Percentiles rank a stretch among this genome's conserved stretches.
These are phyloP conservation scores for Microdochium paspali DNA, from an alignment of 2,329 filamentous ascomycete species.

Conservation along the genomic window DNA sequence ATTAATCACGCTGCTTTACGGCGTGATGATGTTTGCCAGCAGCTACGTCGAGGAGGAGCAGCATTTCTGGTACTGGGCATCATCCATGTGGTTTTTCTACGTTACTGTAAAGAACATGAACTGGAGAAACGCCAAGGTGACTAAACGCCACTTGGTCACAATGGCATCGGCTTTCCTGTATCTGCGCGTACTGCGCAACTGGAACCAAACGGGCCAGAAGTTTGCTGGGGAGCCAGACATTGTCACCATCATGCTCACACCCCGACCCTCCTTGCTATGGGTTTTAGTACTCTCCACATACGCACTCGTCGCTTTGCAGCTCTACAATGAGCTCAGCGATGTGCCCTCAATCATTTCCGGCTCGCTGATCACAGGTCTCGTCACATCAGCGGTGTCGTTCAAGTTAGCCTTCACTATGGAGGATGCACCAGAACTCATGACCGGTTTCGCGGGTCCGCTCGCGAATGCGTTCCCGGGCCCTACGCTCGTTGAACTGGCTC, in stretches of 20 bases:
- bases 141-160: slow-evolving; percentile 15
- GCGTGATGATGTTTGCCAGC: slow-evolving; percentile 91
- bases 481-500: slow-evolving; percentile 37
- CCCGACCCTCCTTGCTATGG: slow-evolving; percentile 65
- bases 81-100: slow-evolving; percentile 57
- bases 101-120: slow-evolving; percentile 2
- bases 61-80: slow-evolving; percentile 95
- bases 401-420: slow-evolving; percentile 83
- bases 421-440: slow-evolving; percentile 77
- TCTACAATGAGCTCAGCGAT: slow-evolving; percentile 30
- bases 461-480: slow-evolving; percentile 29
- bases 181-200: slow-evolving; percentile 62
- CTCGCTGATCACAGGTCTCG: slow-evolving; percentile 29
- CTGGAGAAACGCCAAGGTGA: slow-evolving; percentile 12
- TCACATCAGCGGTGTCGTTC: slow-evolving; percentile 60
- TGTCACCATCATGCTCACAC: slow-evolving; percentile 58
- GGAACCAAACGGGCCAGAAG: slow-evolving; percentile 98
- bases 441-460: slow-evolving; percentile 30
- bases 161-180: slow-evolving; percentile 42
- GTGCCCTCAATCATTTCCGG: slow-evolving; percentile 31
- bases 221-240: slow-evolving; percentile 87
- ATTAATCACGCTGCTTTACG: slow-evolving; percentile 53
- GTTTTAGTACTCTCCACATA: slow-evolving; percentile 61
- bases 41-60: slow-evolving; percentile 98
- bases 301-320: slow-evolving; percentile 40